Base-by-base conservation (phyloP, 23 red algal genomes). In the Gracilaria caudata region DNA sequence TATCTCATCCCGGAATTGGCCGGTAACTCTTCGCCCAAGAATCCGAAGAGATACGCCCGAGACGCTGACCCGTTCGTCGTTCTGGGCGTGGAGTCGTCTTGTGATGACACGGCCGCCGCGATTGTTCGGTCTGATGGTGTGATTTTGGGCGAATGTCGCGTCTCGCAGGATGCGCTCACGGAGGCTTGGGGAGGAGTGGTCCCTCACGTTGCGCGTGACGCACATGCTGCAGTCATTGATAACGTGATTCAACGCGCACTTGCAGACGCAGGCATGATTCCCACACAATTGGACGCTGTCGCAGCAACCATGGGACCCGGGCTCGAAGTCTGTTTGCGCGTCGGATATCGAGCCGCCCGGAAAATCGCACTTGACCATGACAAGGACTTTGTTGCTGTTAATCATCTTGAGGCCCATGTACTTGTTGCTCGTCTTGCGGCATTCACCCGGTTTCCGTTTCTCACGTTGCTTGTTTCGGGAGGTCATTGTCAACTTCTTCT, bases 81-180 rank as follows among this genome's bases (percentile, higher is more conserved):
- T 0, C 83, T 99, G 0, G 97, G 97, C 53, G 92, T 99, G 21
- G 97, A 99, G 79, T 93, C 92, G 41, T 94, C 91, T 38, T 99
- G 97, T 76, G 97, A 99, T 73, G 97, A 99, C 49, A 99, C 97
- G 13, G 97, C 93, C 0, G 97, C 92, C 20, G 97, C 97, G 12
- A 82, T 99, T 24, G 89, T 99, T 28, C 66, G 77, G 12, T 92
- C 90, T 8, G 74, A 83, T 44, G 97, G 97, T 36, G 41, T 41
- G 9, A 80, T 99, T 14, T 81, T 99, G 1, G 92, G 92, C 45
- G 97, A 95, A 34, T 30, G 35, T 47, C 47, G 71, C 23, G 90
- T 90, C 47, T 73, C 64, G 8, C 97, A 99, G 87, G 93, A 95
- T 51, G 55, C 88, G 7, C 71, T 99, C 51, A 91, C 94, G 26